Base-by-base conservation (phyloP, 768 basidiomycete species). In the Coprinellus micaceus region DNA sequence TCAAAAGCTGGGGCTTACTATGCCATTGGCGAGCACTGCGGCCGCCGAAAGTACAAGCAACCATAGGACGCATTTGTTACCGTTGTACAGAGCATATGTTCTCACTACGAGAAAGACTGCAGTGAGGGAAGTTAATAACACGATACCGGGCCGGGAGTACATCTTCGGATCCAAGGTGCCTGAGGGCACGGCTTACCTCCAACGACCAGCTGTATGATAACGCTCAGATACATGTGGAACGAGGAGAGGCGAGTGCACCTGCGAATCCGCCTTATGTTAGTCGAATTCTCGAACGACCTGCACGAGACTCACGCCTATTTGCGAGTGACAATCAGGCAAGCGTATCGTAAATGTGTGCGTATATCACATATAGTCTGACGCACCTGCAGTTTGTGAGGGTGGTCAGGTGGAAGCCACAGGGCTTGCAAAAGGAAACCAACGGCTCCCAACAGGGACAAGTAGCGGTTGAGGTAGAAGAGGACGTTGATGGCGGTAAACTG, bases 381-480 rank as follows among this genome's bases (percentile, higher is more conserved):
- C 41, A 76, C 73, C 19, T 64, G 47, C 21, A 62, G 56, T 51
- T 68, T 67, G 10, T 56, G 48, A 2, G 62, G 54, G 54, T 15
- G 28, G 5, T 58, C 56, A 4, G 60, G 50, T n/a, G 69, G 37
- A n/a, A 61, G 56, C 67, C 65, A 72, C 50, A 73, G 74, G 17
- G 67, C 64, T 57, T 73, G 67, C 2, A 70, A 39, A 2, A 73
- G 59, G 37, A 76, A 61, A 21, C 76, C 72, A 2, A 75, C 57
- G 56, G 76, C 76, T 1, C 74, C 73, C 10, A 74, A 58, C 7
- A 79, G 55, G 11, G 74, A 57, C 2, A 75, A 41, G 54, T 80
- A 82, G 12, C 79, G 77, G 54, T 77, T 80, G 30, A 72, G 37
- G 53, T 76, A 72, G 64, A 80, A 81, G 19, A 79, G 67, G 15